Conservation (phyloP, 1,284 basidiomycete species). For the Trametes hirsuta region DNA sequence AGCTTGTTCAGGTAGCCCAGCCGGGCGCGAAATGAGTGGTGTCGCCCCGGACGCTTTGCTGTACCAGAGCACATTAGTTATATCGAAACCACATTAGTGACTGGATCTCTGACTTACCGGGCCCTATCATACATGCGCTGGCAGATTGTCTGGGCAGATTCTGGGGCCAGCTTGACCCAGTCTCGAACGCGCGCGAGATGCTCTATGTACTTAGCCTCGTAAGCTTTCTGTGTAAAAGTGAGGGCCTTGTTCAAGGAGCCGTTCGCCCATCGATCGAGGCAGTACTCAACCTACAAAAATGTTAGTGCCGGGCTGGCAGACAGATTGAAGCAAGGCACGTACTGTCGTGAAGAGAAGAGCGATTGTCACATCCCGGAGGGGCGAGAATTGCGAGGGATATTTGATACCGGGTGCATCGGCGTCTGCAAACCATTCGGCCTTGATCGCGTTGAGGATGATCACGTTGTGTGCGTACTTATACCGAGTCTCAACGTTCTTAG, state of each 20-base stretch:
- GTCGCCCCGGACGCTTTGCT: too few species aligned
- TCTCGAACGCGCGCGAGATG: neutral
- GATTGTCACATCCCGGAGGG: neutral
- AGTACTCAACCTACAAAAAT: neutral
- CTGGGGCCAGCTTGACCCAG: neutral
- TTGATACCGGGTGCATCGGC: neutral
- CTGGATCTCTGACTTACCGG: neutral
- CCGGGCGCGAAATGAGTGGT: too few species aligned
- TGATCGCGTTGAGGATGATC: neutral
- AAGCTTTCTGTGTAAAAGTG: neutral
- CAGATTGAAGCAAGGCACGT: too few species aligned
- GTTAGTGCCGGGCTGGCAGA: neutral
- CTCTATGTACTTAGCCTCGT: neutral
- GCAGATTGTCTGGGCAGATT: neutral
- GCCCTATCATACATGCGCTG: neutral
- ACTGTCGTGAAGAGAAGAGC: slow-evolving; percentile 1
- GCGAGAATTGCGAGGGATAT: neutral
- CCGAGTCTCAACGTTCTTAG: neutral
- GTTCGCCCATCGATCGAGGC: neutral
- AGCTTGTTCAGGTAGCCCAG: too few species aligned
- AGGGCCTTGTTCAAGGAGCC: neutral
- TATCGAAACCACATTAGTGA: too few species aligned
- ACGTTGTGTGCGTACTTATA: neutral
- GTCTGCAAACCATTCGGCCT: neutral
- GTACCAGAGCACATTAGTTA: too few species aligned